Percentiles rank a stretch among this genome's conserved stretches.
These are phyloP conservation scores for Dryadomyces quercivorus DNA, from an alignment of 2,329 filamentous ascomycete species.

Conservation along the genomic window DNA sequence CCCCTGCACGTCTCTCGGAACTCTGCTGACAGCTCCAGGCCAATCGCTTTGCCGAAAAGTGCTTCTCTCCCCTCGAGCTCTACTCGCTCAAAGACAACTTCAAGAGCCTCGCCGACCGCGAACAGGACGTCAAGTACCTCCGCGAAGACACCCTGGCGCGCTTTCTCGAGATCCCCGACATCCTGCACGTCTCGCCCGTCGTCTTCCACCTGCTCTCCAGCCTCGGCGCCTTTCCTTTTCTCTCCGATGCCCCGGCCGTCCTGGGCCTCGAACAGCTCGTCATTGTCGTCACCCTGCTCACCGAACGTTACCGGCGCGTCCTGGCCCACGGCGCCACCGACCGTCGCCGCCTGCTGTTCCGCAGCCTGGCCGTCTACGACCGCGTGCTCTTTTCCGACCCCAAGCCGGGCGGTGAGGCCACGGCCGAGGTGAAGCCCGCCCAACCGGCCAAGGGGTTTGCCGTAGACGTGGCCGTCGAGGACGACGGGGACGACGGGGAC, in stretches of 20 bases:
- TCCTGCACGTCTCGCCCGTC: constrained; percentile 53
- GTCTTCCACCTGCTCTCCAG: constrained; percentile 62
- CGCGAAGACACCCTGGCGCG: constrained; percentile 58
- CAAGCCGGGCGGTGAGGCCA: not conserved
- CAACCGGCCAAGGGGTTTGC: constrained; percentile 26
- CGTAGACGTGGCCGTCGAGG: constrained; percentile 31
- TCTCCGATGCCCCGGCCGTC: constrained; percentile 57
- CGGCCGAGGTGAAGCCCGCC: not conserved
- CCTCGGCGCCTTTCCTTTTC: constrained; percentile 61
- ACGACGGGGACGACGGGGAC: constrained; percentile 32
- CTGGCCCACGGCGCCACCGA: constrained; percentile 44
- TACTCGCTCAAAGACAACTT: constrained; percentile 67
- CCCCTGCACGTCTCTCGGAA: too few relatives aligned
- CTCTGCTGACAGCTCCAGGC: constrained; percentile 29
- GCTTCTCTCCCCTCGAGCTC: constrained; percentile 59
- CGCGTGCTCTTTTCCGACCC: constrained; percentile 30
- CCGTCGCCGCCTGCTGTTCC: constrained; percentile 54
- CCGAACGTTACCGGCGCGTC: constrained; percentile 54
- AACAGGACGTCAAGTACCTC: constrained; percentile 50
- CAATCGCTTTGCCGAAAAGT: constrained; percentile 53
- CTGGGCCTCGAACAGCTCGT: constrained; percentile 58
- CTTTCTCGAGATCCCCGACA: constrained; percentile 63
- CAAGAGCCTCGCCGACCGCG: constrained; percentile 52
- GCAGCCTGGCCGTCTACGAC: constrained; percentile 61
- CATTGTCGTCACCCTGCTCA: constrained; percentile 62